A percentile compares a stretch with the other conserved stretches of the same genome.
Evolutionary conservation across 495 filamentous ascomycete genomes (phyloP).

Genomic region (Lasiosphaeria hispida): DNA sequence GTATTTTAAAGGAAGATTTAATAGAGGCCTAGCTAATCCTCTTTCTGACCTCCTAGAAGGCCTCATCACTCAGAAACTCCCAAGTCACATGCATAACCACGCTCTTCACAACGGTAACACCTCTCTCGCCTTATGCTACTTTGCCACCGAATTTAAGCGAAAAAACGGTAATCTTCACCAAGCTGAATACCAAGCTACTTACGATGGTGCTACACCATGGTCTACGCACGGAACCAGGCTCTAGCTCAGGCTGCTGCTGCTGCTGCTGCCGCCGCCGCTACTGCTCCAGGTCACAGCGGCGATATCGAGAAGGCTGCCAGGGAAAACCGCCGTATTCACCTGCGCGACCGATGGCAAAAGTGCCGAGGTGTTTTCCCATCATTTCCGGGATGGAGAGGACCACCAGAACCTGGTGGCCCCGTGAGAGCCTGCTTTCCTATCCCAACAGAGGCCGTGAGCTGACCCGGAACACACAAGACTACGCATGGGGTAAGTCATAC

Average conservation of each 20-base stretch:
- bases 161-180: slow-evolving; percentile 5
- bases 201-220: slow-evolving; percentile 9
- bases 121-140: slow-evolving; percentile 4
- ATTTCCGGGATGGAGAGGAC: slow-evolving; percentile 4
- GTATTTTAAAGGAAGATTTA: slow-evolving; percentile 8
- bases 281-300: no score
- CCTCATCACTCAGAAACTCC: neutral
- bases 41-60: slow-evolving; percentile 4
- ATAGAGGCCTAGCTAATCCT: slow-evolving; percentile 4
- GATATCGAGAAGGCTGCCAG: slow-evolving; percentile 3
- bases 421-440: slow-evolving; percentile 7
- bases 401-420: slow-evolving; percentile 6
- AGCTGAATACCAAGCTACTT: slow-evolving; percentile 4
- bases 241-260: slow-evolving; percentile 2
- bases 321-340: slow-evolving; percentile 8
- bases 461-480: slow-evolving; percentile 8
- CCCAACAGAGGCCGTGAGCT: slow-evolving; percentile 10
- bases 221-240: slow-evolving; percentile 10
- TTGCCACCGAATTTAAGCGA: slow-evolving; percentile 5
- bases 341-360: slow-evolving; percentile 6
- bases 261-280: slow-evolving; percentile 8
- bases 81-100: slow-evolving; percentile 2
- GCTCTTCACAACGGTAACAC: slow-evolving; percentile 5
- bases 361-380: neutral
- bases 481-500: slow-evolving; percentile 7